Percentiles rank a stretch among this genome's conserved stretches.
Conservation (phyloP, 2,329 filamentous ascomycete genomes). For the Colletotrichum trifolii region DNA sequence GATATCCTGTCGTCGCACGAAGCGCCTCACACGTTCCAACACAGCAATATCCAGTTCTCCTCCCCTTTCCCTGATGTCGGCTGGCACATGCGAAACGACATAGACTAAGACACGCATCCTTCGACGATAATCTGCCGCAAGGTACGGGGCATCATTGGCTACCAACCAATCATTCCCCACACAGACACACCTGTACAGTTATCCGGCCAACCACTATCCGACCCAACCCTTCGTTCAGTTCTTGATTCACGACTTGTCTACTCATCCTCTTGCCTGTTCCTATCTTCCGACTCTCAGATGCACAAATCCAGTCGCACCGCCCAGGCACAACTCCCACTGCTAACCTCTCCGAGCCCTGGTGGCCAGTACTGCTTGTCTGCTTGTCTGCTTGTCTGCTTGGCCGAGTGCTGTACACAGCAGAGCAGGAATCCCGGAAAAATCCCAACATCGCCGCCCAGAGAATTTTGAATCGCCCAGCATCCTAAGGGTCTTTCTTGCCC, state of each 20-base stretch:
- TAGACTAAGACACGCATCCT: neutral
- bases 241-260: slow-evolving; percentile 4
- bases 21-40: slow-evolving; percentile 11
- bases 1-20: slow-evolving; percentile 13
- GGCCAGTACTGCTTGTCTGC: neutral
- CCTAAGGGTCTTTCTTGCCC: slow-evolving; percentile 18
- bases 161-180: neutral
- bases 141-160: slow-evolving; percentile 6
- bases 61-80: too few relatives aligned
- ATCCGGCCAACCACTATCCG: slow-evolving; percentile 8
- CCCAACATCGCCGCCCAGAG: slow-evolving; percentile 1
- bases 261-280: slow-evolving; percentile 11
- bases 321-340: slow-evolving; percentile 19
- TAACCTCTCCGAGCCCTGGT: neutral
- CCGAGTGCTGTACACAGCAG: too few relatives aligned
- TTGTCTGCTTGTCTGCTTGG: neutral
- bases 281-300: neutral
- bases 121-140: slow-evolving; percentile 7
- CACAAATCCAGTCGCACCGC: slow-evolving; percentile 7
- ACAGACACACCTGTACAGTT: slow-evolving; percentile 1
- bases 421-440: too few relatives aligned
- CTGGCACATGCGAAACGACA: slow-evolving; percentile 8
- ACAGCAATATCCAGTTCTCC: too few relatives aligned
- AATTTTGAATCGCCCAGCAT: neutral
- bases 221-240: slow-evolving; percentile 1